Percentiles rank a stretch among this genome's conserved stretches.
These are phyloP conservation scores for Trypanosoma lewisi DNA, from an alignment of 208 protist species.

Conservation along the genomic window DNA sequence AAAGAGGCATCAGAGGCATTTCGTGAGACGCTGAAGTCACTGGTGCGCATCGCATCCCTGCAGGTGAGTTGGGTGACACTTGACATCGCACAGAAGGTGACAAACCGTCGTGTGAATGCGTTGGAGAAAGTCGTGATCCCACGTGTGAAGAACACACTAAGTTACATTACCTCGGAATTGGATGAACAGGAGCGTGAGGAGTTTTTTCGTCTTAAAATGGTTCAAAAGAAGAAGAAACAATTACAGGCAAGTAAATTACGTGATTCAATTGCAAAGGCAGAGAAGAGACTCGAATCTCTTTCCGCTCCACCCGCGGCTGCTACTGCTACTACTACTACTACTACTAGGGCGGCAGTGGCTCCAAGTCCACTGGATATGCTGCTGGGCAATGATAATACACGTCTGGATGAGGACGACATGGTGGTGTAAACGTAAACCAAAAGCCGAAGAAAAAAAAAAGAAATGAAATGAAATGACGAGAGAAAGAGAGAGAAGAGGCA, in stretches of 20 bases:
- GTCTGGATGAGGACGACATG: conserved; percentile 66
- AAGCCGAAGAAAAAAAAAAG: too few relatives aligned
- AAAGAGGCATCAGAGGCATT: conserved; percentile 87
- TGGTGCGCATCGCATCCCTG: conserved; percentile 97
- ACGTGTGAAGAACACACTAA: conserved; percentile 95
- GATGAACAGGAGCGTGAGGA: conserved; percentile 99
- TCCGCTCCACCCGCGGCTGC: too few relatives aligned
- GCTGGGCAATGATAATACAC: conserved; percentile 29
- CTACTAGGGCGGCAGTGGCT: conserved; percentile 14
- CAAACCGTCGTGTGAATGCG: conserved; percentile 99
- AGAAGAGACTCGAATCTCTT: too few relatives aligned
- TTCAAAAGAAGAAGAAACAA: conserved; percentile 97
- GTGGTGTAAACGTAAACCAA: conserved; percentile 43
- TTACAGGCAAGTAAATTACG: conserved; percentile 28
- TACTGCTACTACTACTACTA: too few relatives aligned
- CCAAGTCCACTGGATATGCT: conserved; percentile 1
- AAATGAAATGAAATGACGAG: too few relatives aligned
- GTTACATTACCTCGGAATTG: conserved; percentile 98
- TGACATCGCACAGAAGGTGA: conserved; percentile 98
- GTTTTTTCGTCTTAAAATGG: conserved; percentile 99
- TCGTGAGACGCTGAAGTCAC: conserved; percentile 84
- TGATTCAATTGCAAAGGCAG: conserved; percentile 7
- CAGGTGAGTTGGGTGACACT: conserved; percentile 97
- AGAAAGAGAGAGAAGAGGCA: background rate
- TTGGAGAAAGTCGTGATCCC: conserved; percentile 99